Evolutionary conservation across 805 yeast species (phyloP), one percentile per base, ranked within the genome.

Genomic region (Phaffomyces antillensis): DNA sequence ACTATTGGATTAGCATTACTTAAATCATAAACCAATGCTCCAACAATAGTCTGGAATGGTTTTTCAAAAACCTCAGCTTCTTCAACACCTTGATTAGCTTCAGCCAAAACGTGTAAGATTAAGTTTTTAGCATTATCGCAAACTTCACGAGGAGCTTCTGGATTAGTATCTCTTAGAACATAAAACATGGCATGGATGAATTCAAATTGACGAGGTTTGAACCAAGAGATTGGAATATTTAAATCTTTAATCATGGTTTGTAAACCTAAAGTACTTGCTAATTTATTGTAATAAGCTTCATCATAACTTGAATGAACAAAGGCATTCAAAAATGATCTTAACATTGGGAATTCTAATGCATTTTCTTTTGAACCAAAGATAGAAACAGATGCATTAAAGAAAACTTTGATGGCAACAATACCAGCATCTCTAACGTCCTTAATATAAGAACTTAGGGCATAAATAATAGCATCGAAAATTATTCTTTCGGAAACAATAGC

Each of bases 231-330:
- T 0, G 96, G 86, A 39, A 87, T 76, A 1, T 66, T 73, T 31
- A 84, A 65, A 38, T 83, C 93, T 37, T 76, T 74, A 34, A 88
- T 72, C 69, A 91, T 71, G 2, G 88, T 77, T 52, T 78, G 73
- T 40, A 93, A 69, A 20, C 99, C 98, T 25, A 86, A 58, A 34
- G 91, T 81, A 35, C 98, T 97, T 8, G 97, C 97, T 9, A 86
- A 71, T 54, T 93, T 93, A 31, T 81, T 75, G 60, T 85, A 86
- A 64, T 86, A 91, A 32, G 80, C 83, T 62, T 87, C 96, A 50
- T 86, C 95, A 60, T 86, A 93, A 65, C 98, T 90, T 38, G 87
- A 77, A 58, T 95, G 99, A 37, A 93, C 81, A 56, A 95, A 84
- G 43, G 82, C 83, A 41, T 87, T 82, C 52, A 86, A 81, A 70